phyloP scores from a whole-genome alignment of 306 rosid species.

The Cicer arietinum region DNA sequence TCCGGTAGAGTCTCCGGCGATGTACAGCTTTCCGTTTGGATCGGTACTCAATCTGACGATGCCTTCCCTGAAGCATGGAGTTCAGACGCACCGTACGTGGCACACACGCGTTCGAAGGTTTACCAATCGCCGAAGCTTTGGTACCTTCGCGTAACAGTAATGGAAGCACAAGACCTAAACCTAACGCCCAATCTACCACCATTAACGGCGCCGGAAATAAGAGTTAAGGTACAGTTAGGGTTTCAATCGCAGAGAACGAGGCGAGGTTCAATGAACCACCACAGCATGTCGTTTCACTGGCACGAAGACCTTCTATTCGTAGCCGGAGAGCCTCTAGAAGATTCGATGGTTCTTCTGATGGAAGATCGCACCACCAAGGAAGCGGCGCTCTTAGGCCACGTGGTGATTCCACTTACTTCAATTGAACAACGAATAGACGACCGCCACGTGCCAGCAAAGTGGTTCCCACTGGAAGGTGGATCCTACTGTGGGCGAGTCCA shows the following conservation, averaged over 20 bases:
- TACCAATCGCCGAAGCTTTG: conserved; percentile 61
- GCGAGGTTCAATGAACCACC: conserved; percentile 85
- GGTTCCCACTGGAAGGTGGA: conserved; percentile 63
- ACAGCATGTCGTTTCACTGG: conserved; percentile 79
- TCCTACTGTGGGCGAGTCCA: conserved; percentile 79
- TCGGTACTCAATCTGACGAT: conserved; percentile 57
- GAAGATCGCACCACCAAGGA: conserved; percentile 86
- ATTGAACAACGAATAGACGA: conserved; percentile 88
- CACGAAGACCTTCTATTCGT: conserved; percentile 87
- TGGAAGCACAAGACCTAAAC: conserved; percentile 56
- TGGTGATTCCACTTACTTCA: conserved; percentile 60
- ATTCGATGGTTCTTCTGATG: conserved; percentile 62
- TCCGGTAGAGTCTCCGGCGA: conserved; percentile 52
- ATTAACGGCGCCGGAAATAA: conserved; percentile 80
- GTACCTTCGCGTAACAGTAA: conserved; percentile 51
- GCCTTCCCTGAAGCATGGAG: conserved; percentile 57
- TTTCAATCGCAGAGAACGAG: conserved; percentile 74
- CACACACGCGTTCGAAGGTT: conserved; percentile 57
- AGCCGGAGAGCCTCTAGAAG: conserved; percentile 92
- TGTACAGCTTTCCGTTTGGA: conserved; percentile 56
- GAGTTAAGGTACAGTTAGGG: conserved; percentile 73
- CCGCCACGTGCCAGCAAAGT: conserved; percentile 83
- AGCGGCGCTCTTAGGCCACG: conserved; percentile 63
- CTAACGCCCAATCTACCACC: conserved; percentile 85
- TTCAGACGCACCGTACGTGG: conserved; percentile 54